Evolutionary conservation across 2,329 filamentous ascomycete genomes (phyloP).

Genomic region (Neocucurbitaria cava): DNA sequence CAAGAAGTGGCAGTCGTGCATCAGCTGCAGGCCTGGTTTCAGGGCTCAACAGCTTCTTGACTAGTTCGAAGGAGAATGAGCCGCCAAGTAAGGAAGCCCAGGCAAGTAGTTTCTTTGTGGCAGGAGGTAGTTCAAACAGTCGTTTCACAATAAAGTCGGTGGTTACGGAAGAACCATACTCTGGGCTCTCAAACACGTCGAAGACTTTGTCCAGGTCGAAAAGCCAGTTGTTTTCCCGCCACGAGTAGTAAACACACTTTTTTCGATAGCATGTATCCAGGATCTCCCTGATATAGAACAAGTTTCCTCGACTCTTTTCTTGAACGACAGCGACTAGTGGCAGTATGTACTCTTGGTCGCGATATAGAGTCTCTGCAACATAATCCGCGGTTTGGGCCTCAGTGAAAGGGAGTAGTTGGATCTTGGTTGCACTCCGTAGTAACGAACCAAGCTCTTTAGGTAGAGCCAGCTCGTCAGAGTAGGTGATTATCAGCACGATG

Average conservation of each 20-base stretch:
- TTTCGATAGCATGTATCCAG: slow-evolving; percentile 85
- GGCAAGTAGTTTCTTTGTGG: slow-evolving; percentile 78
- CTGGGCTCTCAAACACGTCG: slow-evolving; percentile 79
- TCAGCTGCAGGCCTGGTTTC: slow-evolving; percentile 60
- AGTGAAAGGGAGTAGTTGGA: slow-evolving; percentile 74
- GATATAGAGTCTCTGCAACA: slow-evolving; percentile 80
- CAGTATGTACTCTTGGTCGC: slow-evolving; percentile 72
- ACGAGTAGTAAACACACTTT: slow-evolving; percentile 90
- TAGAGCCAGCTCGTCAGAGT: slow-evolving; percentile 51
- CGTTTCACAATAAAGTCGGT: slow-evolving; percentile 82
- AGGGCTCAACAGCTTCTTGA: slow-evolving; percentile 77
- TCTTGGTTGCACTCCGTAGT: slow-evolving; percentile 61
- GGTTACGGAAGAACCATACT: slow-evolving; percentile 80
- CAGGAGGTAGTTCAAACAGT: slow-evolving; percentile 75
- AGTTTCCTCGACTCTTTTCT: slow-evolving; percentile 86
- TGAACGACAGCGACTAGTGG: slow-evolving; percentile 84
- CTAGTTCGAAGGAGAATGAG: slow-evolving; percentile 81
- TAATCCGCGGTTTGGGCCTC: slow-evolving; percentile 85
- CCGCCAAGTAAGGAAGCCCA: slow-evolving; percentile 87
- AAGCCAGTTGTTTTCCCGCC: slow-evolving; percentile 77
- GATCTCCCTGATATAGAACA: slow-evolving; percentile 92
- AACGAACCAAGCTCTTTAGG: slow-evolving; percentile 47
- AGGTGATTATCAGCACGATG: slow-evolving; percentile 72
- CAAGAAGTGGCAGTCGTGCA: slow-evolving; percentile 56
- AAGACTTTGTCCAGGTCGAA: slow-evolving; percentile 88